Percentiles rank a stretch among this genome's conserved stretches.
phyloP scores from a whole-genome alignment of 768 basidiomycete genomes.

The Hypholoma fasciculare region DNA sequence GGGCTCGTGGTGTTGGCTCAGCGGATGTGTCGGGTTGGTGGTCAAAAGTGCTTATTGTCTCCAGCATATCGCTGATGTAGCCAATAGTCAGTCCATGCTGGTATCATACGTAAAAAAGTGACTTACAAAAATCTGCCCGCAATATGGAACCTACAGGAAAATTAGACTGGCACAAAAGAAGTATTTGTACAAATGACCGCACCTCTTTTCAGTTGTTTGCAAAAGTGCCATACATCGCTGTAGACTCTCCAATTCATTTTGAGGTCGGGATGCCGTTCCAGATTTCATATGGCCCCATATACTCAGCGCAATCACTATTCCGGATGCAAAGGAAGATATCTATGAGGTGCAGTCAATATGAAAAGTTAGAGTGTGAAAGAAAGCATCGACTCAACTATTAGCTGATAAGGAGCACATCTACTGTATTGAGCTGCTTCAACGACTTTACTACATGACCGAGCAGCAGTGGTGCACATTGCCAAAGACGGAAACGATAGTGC shows the following conservation, averaged over 20 bases:
- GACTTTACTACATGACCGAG: constrained; percentile 69
- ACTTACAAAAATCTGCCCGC: constrained; percentile 28
- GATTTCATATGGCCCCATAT: constrained; percentile 52
- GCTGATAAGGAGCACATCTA: constrained; percentile 15
- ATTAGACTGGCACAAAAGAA: background rate
- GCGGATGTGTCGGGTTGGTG: constrained; percentile 32
- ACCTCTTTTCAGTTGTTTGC: constrained; percentile 34
- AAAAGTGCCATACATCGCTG: constrained; percentile 51
- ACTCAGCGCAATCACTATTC: constrained; percentile 56
- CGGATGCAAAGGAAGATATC: constrained; percentile 37
- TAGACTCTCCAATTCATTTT: constrained; percentile 50
- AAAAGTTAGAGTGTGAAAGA: constrained; percentile 4
- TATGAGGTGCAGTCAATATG: constrained; percentile 7
- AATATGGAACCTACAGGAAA: constrained; percentile 29
- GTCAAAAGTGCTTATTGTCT: constrained; percentile 55
- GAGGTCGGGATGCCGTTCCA: constrained; percentile 34
- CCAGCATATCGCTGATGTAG: constrained; percentile 53
- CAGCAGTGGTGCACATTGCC: constrained; percentile 70
- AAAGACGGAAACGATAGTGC: constrained; percentile 51
- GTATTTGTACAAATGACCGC: background rate
- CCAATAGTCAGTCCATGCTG: background rate
- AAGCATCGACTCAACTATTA: constrained; percentile 16
- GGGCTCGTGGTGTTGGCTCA: background rate
- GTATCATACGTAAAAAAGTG: too few relatives aligned
- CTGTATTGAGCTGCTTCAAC: constrained; percentile 48